Evolutionary conservation across 768 basidiomycete species (phyloP).

Genomic region (Tricholoma flavovirens): DNA sequence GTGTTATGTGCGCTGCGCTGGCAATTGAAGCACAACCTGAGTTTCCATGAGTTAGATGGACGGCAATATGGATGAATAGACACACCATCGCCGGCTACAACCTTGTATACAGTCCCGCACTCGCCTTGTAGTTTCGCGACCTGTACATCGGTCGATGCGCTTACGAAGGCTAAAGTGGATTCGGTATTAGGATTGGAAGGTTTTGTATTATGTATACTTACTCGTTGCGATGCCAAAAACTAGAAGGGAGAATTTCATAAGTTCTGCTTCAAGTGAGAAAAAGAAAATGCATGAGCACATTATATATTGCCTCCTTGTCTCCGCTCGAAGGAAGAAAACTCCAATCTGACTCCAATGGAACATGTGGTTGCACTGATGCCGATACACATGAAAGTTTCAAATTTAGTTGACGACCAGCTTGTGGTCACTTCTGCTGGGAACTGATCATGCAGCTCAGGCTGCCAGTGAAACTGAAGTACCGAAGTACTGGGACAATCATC

Average conservation of each 20-base stretch:
- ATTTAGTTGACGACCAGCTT: no score
- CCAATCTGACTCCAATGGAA: no score
- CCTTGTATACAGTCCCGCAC: neutral
- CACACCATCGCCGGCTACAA: neutral
- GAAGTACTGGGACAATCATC: neutral
- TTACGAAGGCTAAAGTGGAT: neutral
- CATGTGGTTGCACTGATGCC: no score
- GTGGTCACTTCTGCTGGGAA: neutral
- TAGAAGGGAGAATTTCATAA: neutral
- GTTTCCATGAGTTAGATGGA: neutral
- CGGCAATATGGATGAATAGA: neutral
- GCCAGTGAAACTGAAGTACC: no score
- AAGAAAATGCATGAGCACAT: neutral
- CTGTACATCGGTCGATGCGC: neutral
- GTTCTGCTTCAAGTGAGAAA: neutral
- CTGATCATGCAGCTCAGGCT: no score
- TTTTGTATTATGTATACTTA: neutral
- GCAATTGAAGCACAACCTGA: conserved; percentile 5
- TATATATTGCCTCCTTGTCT: neutral
- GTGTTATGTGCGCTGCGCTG: conserved; percentile 1
- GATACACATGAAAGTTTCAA: no score
- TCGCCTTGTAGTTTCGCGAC: neutral
- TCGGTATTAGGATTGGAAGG: neutral
- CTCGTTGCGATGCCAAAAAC: neutral
- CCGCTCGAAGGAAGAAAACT: no score